Evolutionary conservation across 192 early-diverging fungal species (phyloP).

Genomic region (Ambispora gerdemannii): DNA sequence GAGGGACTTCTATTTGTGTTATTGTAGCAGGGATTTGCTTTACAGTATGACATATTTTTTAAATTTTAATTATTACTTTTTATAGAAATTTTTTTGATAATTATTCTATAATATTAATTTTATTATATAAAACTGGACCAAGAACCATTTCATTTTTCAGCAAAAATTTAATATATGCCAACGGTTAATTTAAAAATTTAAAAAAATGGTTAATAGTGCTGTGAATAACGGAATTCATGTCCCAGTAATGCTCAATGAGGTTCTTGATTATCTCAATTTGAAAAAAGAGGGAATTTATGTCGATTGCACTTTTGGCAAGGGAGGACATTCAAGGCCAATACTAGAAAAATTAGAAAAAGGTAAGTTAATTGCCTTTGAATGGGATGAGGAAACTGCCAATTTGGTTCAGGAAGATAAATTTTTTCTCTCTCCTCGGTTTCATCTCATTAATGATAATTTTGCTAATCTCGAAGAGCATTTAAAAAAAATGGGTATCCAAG

Average conservation of each 20-base stretch:
- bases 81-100: no score
- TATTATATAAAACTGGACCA: no score
- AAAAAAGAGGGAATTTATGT: conserved; percentile 20
- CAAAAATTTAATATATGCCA: no score
- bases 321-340: background rate
- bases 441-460: conserved; percentile 20
- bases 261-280: background rate
- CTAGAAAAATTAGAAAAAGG: conserved; percentile 14
- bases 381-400: background rate
- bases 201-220: no score
- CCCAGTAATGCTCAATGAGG: conserved; percentile 9
- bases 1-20: no score
- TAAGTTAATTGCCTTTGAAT: conserved; percentile 19
- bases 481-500: background rate
- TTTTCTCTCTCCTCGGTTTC: background rate
- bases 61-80: no score
- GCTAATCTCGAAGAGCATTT: conserved; percentile 10
- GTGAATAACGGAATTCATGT: background rate
- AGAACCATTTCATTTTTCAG: no score
- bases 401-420: conserved; percentile 1
- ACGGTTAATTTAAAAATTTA: no score
- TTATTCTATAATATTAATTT: no score
- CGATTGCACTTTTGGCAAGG: conserved; percentile 8
- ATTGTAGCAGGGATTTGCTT: no score
- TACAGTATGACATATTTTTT: no score